Base-by-base conservation (phyloP, 768 basidiomycete species). In the Chalciporus sphaerocephalus region DNA sequence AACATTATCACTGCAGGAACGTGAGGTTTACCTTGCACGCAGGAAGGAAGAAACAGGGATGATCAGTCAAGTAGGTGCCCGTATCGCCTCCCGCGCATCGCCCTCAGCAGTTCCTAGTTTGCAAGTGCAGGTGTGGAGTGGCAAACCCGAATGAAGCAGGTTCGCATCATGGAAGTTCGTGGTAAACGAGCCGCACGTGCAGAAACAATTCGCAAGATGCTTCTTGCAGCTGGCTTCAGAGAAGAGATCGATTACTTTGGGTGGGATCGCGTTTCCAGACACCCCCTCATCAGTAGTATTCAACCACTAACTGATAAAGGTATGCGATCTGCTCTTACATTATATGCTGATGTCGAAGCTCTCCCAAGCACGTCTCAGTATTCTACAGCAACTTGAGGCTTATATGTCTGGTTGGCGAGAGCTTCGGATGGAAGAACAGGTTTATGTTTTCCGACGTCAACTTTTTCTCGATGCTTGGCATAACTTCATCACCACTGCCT, bases 341-440 rank as follows among this genome's bases (percentile, higher is more conserved):
- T 27, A 22, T 30, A 21, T 22, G 5, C 20, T 12, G n/a, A 6
- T 15, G 8, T 35, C 64, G 32, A 65, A 28, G 18, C 43, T 3
- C 18, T 24, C 37, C 30, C 39, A 47, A 64, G 65, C 40, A 33
- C 46, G 42, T 9, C 32, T 46, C 28, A 39, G 24, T 18, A 21
- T 63, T 37, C 18, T 58, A 18, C 49, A 55, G 17, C 52, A 60
- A 33, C 48, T 67, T 13, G 41, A 33, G 27, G 56, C 53, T 7
- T 56, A 63, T 41, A 64, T 64, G 63, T 25, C 51, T 12, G 53
- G 46, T 13, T 67, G 65, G 65, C 62, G 55, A 43, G 63, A 60
- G 38, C 54, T 64, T 44, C 52, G 58, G 17, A 54, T 54, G 51
- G 63, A 64, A 47, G 60, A 65, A 33, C 61, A 41, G 33, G 52